Evolutionary conservation across 306 rosid species (phyloP), one percentile per base, ranked within the genome.

Genomic region (Vicia faba): DNA sequence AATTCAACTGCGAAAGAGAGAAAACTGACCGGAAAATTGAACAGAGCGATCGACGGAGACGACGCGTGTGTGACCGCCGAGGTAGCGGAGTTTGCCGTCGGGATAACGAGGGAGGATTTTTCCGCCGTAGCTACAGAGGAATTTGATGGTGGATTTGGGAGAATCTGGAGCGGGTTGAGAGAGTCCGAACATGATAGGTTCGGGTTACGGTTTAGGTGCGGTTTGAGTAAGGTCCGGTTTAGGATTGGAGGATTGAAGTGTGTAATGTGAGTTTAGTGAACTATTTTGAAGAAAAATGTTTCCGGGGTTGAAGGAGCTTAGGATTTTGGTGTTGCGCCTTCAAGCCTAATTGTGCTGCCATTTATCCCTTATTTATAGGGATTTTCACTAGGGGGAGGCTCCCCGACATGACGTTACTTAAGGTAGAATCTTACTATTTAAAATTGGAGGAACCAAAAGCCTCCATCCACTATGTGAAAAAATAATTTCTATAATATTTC

Each of bases 101-200:
- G 99, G 89, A 48, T 88, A 82, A 38, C 99, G 96, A 33, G 99
- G 99, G 58, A 88, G 79, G 82, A 93, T 93, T 79, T 84, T 90
- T 66, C 97, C 99, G 63, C 99, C 89, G 72, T 93, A 83, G 80
- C 97, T 90, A 38, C 87, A 93, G 78, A 93, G 90, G 83, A 90
- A 88, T 66, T 90, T 93, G 68, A 88, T 65, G 43, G 85, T 75
- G 67, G 91, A 48, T 15, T 75, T 72, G 54, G 78, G 65, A 41
- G 75, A 35, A 7, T 8, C 43, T 4, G 59, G 55, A 20, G 59
- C 56, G 38, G 73, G 38, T 46, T 57, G 75, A 3, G 81, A 41
- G 28, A 84, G 70, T 26, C 83, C 83, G 63, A 68, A 73, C 95
- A 93, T 93, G 54, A 3, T 82, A 53, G 35, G 38, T 35, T 44